Conservation (phyloP, 768 basidiomycete species). For the Coprinopsis marcescibilis region DNA sequence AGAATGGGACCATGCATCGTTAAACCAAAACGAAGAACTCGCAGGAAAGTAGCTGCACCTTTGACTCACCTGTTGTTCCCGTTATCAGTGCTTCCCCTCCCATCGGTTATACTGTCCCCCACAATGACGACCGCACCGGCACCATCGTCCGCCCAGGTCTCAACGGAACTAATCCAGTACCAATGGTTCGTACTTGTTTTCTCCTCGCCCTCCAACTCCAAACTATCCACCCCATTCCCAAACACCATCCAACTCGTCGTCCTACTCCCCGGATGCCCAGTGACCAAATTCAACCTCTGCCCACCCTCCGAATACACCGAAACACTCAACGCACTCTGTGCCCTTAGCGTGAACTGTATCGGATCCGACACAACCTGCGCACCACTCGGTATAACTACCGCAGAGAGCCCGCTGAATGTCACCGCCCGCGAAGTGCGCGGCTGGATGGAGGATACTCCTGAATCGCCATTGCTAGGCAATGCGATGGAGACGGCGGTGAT, state of each 20-base stretch:
- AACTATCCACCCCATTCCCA: constrained; percentile 32
- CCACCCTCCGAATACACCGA: constrained; percentile 36
- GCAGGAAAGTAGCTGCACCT: background rate
- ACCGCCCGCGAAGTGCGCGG: constrained; percentile 28
- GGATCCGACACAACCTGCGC: constrained; percentile 41
- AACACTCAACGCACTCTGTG: constrained; percentile 35
- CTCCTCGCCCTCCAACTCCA: constrained; percentile 16
- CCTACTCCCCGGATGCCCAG: constrained; percentile 44
- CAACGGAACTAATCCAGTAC: constrained; percentile 41
- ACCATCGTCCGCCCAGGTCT: constrained; percentile 29
- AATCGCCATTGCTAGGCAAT: constrained; percentile 28
- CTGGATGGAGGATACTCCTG: constrained; percentile 33
- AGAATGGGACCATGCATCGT: too few species aligned
- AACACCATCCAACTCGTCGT: constrained; percentile 39
- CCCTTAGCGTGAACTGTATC: constrained; percentile 31
- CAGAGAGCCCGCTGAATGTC: constrained; percentile 39
- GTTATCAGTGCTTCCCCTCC: constrained; percentile 39
- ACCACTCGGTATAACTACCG: constrained; percentile 37
- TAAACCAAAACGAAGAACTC: background rate
- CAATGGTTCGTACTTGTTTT: constrained; percentile 21
- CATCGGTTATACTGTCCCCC: constrained; percentile 51
- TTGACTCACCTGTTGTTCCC: constrained; percentile 35
- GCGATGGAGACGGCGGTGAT: constrained; percentile 42
- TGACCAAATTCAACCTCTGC: constrained; percentile 35
- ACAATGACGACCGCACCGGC: constrained; percentile 34